Evolutionary conservation across 2,329 filamentous ascomycete genomes (phyloP), one percentile per base, ranked within the genome.

Genomic region (Plectosphaerella plurivora): DNA sequence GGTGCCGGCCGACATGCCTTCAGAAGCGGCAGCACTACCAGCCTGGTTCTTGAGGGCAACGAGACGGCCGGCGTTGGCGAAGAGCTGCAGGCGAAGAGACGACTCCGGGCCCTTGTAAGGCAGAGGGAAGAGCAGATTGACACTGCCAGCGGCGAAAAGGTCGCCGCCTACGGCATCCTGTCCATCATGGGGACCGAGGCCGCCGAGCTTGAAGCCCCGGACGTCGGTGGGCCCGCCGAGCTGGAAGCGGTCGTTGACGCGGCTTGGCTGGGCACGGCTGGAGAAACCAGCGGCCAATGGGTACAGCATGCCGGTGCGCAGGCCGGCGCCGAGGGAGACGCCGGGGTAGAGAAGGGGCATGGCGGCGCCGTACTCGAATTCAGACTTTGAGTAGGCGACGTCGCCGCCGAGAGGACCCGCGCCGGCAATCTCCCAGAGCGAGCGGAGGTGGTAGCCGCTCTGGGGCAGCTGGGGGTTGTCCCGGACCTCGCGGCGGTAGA

Each of bases 191-290:
- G 94, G 92, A 9, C 94, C 94, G 6, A 99, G 79, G 1, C 94
- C 94, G 18, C 87, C 89, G 20, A 96, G 82, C 54, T 91, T 86
- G 78, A 99, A 99, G 2, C 94, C 94, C 51, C 94, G 89, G 14
- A 99, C 89, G 65, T 96, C 93, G 3, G 91, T 96, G 4, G 94
- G 93, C 0, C 94, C 94, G 44, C 94, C 94, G 33, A 99, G 88
- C 63, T 91, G 85, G 74, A 99, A 99, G 45, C 94, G 90, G 68
- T 99, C 94, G 66, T 95, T 97, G 63, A 97, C 81, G 28, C 90
- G 84, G 59, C 89, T 95, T 22, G 80, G 76, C 0, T 86, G 79
- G 18, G 74, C 73, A 47, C 74, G 73, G 16, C 70, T 63, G 50
- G 77, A 61, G 60, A 78, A 82, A 7, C 83, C 83, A 8, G 88